Conservation (phyloP, 306 rosid species). For the Luffa aegyptiaca region DNA sequence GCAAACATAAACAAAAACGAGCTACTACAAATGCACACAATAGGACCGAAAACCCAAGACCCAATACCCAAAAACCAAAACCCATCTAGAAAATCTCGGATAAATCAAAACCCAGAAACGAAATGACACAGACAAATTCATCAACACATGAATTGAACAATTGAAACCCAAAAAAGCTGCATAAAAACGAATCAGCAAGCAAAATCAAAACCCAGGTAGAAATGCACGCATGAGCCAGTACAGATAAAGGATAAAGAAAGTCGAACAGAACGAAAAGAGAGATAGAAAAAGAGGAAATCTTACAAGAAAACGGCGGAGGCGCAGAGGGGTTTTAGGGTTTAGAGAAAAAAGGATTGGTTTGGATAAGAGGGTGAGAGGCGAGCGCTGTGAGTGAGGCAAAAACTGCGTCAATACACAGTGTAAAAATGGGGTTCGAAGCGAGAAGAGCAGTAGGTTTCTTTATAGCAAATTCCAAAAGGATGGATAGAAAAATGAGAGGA, state of each 20-base stretch:
- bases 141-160: background rate
- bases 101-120: background rate
- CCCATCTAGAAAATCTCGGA: background rate
- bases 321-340: slow-evolving; percentile 14
- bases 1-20: background rate
- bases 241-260: background rate
- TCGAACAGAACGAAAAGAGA: background rate
- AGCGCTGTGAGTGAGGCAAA: background rate
- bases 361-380: slow-evolving; percentile 23
- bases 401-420: background rate
- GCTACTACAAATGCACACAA: background rate
- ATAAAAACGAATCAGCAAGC: background rate
- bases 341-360: slow-evolving; percentile 1
- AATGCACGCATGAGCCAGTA: background rate
- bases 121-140: background rate
- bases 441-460: slow-evolving; percentile 6
- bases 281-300: background rate
- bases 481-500: background rate
- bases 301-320: slow-evolving; percentile 20
- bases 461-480: background rate
- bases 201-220: background rate
- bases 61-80: background rate
- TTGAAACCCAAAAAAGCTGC: background rate
- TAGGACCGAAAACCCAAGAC: background rate
- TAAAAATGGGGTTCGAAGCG: background rate